Conservation (phyloP, 306 rosid genomes). For the Clitoria ternatea region DNA sequence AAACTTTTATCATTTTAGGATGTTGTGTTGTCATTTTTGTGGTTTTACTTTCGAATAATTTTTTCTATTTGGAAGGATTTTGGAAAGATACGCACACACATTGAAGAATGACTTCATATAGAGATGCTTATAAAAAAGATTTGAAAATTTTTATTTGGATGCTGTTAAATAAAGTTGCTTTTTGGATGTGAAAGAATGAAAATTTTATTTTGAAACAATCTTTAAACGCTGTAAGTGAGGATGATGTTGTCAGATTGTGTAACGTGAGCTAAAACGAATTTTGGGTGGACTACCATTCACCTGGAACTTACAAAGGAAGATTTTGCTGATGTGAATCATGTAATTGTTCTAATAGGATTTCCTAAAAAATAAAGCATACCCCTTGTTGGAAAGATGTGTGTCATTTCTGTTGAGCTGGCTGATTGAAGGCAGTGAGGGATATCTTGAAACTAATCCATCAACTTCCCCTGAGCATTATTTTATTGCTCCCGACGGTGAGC, state of each 20-base stretch:
- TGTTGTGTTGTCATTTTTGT: neutral
- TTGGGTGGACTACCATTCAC: neutral
- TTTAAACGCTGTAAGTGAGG: neutral
- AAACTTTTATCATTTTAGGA: neutral
- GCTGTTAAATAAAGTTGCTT: neutral
- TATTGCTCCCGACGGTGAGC: conserved; percentile 63
- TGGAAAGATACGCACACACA: neutral
- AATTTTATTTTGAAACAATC: neutral
- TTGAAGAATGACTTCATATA: neutral
- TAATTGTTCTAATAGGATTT: conserved; percentile 45
- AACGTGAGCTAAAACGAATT: neutral
- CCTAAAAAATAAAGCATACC: conserved; percentile 65
- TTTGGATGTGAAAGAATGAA: neutral
- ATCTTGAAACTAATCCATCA: conserved; percentile 74
- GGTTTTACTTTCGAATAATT: neutral
- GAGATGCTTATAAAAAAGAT: neutral
- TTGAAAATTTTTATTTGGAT: neutral
- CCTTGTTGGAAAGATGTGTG: conserved; percentile 70
- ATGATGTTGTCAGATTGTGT: neutral
- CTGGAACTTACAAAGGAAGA: neutral
- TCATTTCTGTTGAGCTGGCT: conserved; percentile 76
- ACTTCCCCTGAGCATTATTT: conserved; percentile 83
- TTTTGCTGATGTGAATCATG: conserved; percentile 20
- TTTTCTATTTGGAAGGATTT: neutral
- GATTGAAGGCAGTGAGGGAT: conserved; percentile 61